Evolutionary conservation across 2,329 filamentous ascomycete species (phyloP), one percentile per base, ranked within the genome.

Genomic region (Metarhizium brunneum): DNA sequence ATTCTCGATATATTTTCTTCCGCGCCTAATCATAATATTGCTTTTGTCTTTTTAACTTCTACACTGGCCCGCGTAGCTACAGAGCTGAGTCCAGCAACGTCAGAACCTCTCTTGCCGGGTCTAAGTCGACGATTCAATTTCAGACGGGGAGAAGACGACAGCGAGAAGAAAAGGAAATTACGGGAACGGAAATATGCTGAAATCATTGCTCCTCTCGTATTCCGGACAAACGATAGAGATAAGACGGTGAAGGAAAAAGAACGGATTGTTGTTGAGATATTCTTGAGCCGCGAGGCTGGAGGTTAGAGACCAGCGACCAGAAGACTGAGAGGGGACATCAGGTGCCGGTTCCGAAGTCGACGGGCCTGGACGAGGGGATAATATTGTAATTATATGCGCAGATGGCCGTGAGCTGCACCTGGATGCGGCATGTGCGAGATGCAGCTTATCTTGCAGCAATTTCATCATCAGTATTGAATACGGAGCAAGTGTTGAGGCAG

Each of bases 21-120:
- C 2, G 79, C 83, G 0, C 88, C 90, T 0, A 86, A 86, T 52
- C 87, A 95, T 71, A 94, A 90, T 66, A 92, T 96, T 55, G 87
- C 88, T 0, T 95, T 96, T 65, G 88, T 95, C 2, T 91, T 96
- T 60, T 74, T 96, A 16, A 90, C 87, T 0, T 85, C 88, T 8
- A 92, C 91, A 71, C 77, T 96, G 1, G 72, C 76, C 2, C 75
- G 77, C 4, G 71, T 82, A 1, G 72, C 76, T 2, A 67, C 72
- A 0, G 81, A 84, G 54, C 68, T 84, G 6, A 69, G 68, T 65
- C 45, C 78, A 62, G 29, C 50, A 63, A 76, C 57, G 58, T 65
- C 43, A 50, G 76, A 58, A 59, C 61, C 57, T 48, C 61, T 62
- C 47, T 47, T 60, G 30, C 52, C 66, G 1, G 61, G 72, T 0